phyloP scores from a whole-genome alignment of 768 basidiomycete genomes.

The Lactifluus hygrophoroides region DNA sequence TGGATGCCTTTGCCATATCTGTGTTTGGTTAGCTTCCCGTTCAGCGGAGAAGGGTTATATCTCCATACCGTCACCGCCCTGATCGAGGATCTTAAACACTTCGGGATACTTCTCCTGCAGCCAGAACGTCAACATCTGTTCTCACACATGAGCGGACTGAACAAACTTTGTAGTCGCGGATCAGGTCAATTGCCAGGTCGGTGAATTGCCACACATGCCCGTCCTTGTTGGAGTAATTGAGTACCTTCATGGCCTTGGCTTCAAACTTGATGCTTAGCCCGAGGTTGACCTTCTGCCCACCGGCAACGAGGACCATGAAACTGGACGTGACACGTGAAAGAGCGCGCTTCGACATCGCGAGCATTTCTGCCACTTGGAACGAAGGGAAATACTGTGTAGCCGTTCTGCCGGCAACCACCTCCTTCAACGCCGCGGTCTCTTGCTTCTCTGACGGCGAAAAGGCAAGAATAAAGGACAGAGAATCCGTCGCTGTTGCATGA shows the following conservation, averaged over 20 bases:
- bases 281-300: slow-evolving; percentile 76
- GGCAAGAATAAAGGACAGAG: slow-evolving; percentile 80
- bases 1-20: slow-evolving; percentile 67
- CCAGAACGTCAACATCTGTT: neutral
- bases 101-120: slow-evolving; percentile 71
- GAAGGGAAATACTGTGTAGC: slow-evolving; percentile 66
- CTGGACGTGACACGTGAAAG: slow-evolving; percentile 89
- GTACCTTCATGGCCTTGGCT: slow-evolving; percentile 84
- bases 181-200: slow-evolving; percentile 71
- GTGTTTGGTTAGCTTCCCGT: neutral
- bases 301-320: slow-evolving; percentile 75
- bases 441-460: slow-evolving; percentile 79
- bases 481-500: slow-evolving; percentile 53
- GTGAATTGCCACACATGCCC: slow-evolving; percentile 90
- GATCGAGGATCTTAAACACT: slow-evolving; percentile 64
- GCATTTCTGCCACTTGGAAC: slow-evolving; percentile 63
- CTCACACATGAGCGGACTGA: neutral
- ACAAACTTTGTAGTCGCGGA: slow-evolving; percentile 73
- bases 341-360: slow-evolving; percentile 69
- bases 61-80: slow-evolving; percentile 58
- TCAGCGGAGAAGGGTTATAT: slow-evolving; percentile 7
- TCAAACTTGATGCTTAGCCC: slow-evolving; percentile 97
- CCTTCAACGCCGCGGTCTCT: slow-evolving; percentile 74
- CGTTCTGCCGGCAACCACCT: slow-evolving; percentile 43
- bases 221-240: slow-evolving; percentile 84